These are phyloP conservation scores for Adansonia gregorii DNA, from an alignment of 441 rosid genomes.

Conservation along the genomic window DNA sequence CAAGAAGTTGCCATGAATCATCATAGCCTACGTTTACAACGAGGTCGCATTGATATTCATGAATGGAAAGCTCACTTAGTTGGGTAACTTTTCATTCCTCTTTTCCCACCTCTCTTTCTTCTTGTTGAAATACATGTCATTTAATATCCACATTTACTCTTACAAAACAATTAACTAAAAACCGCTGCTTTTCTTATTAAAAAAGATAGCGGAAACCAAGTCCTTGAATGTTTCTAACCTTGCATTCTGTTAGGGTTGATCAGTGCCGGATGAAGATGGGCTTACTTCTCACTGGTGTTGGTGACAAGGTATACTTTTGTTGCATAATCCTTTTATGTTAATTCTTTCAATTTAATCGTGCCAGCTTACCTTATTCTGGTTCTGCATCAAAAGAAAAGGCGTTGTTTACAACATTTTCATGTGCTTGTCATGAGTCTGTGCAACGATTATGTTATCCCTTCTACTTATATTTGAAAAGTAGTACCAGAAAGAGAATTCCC, in stretches of 20 bases:
- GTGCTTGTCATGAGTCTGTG: not conserved
- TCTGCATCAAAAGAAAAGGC: not conserved
- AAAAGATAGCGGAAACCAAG: not conserved
- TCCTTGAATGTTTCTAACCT: slow-evolving; percentile 17
- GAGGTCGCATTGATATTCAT: slow-evolving; percentile 53
- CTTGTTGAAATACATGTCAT: not conserved
- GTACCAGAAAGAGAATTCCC: not conserved
- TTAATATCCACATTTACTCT: not conserved
- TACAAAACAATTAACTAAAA: not conserved
- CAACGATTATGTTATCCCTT: not conserved
- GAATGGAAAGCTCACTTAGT: slow-evolving; percentile 80
- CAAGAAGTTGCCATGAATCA: slow-evolving; percentile 67
- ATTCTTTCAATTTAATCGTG: not conserved
- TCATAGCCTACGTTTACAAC: slow-evolving; percentile 52
- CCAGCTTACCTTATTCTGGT: not conserved
- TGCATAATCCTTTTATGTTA: not conserved
- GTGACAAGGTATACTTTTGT: slow-evolving; percentile 66
- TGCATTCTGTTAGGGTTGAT: slow-evolving; percentile 56
- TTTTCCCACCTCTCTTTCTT: not conserved
- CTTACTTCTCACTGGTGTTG: slow-evolving; percentile 83
- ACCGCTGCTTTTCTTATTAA: not conserved
- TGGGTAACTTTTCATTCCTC: slow-evolving; percentile 43
- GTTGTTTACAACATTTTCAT: not conserved
- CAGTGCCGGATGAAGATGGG: slow-evolving; percentile 87
- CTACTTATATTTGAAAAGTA: not conserved